Evolutionary conservation across 139 green algal species (phyloP), one percentile per base, ranked within the genome.

Genomic region (Chlamydomonas incerta): DNA sequence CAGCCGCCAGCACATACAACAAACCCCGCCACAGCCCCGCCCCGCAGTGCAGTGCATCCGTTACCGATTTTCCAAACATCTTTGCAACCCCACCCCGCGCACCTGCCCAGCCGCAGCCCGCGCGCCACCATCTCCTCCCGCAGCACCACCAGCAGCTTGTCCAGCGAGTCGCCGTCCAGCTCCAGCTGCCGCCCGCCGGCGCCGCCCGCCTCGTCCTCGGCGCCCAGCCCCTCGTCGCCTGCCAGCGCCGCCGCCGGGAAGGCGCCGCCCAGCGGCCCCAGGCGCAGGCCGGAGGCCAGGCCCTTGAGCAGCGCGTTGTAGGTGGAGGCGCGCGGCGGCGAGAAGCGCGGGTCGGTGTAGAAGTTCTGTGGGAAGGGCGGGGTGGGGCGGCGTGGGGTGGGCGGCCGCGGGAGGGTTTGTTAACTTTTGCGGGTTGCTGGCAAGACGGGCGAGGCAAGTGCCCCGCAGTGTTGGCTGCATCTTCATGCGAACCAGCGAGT

Each of bases 81-180:
- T n/a, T n/a, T n/a, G n/a, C 41, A 50, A 8, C 41, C 72, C 18
- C 37, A n/a, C 50, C 50, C 10, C 28, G 18, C 75, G 18, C 62
- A 83, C 75, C 60, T 72, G 58, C 75, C 37, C 1, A 60, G 60
- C 62, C 75, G 34, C 75, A 83, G 60, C 37, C 75, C 75, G 28
- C 60, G 35, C 31, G 35, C 34, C 75, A 83, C 60, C 60, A 83
- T 83, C 75, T 83, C 75, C 60, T 83, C 60, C 60, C 37, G 13
- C 24, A 83, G 26, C 37, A 23, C 60, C 60, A 14, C 21, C 75
- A 83, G 35, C 60, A 72, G 37, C 60, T 20, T 20, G 26, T 83
- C 75, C 35, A 83, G 26, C 62, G 60, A 15, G 6, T 63, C 75
- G 24, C 60, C 18, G 33, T 24, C 24, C 57, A 81, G 34, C 23